Evolutionary conservation across 768 basidiomycete species (phyloP), one percentile per base, ranked within the genome.

Genomic region (Hericium coralloides): DNA sequence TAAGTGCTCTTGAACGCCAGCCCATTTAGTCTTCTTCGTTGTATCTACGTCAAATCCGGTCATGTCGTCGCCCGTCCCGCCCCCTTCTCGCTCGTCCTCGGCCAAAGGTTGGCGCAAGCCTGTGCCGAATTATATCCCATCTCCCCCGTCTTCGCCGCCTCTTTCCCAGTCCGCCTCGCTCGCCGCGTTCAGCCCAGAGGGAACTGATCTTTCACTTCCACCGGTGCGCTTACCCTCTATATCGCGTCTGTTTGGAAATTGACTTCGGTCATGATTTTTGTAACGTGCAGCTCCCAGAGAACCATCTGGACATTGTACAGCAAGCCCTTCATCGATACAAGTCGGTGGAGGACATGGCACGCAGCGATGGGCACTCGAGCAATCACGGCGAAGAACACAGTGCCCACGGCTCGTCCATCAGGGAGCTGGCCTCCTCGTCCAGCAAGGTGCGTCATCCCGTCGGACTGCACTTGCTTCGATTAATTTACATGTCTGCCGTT

Each of bases 141-240:
- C 61, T 18, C 61, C 61, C 7, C 61, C 61, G 12, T 41, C 17
- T 20, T 56, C 59, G 18, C 59, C 59, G 36, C 58, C 59, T 26
- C 53, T 56, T 20, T 60, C 55, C 7, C 38, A 53, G 4, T 62
- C 69, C 37, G 62, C 67, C 8, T 45, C n/a, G 9, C n/a, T 45
- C 43, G 43, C 43, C n/a, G 43, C 43, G n/a, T 45, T 45, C 15
- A 45, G 43, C 7, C 38, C 53, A 17, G 38, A 23, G 12, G 63
- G 59, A 37, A 20, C 53, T 22, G 52, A 64, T 14, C 52, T 55
- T 47, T 71, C 70, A 55, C 64, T 64, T 47, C 70, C 70, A 50
- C 70, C 70, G 48, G 70, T 72, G 55, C 66, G 71, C 22, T 31
- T 31, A 31, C 31, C 31, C 31, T 31, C 31, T 9, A 1, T 31